Percentiles rank a stretch among this genome's conserved stretches.
These are phyloP conservation scores for Karstenula rhodostoma DNA, from an alignment of 2,329 filamentous ascomycete species.

Conservation along the genomic window DNA sequence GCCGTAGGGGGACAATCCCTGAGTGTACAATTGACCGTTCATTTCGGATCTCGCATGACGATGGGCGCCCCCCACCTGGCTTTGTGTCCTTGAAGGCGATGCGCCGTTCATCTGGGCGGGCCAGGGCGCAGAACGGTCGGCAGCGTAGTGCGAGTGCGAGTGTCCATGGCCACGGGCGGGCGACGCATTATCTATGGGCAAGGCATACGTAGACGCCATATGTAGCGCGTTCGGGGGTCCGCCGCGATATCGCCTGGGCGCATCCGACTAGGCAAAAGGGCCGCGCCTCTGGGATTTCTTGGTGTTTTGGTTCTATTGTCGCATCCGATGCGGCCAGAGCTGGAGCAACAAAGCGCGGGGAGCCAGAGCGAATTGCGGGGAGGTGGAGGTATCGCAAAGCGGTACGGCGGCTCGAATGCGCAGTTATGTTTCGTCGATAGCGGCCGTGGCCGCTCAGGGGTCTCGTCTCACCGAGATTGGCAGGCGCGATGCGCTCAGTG, in stretches of 20 bases:
- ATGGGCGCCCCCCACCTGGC: slow-evolving; percentile 31
- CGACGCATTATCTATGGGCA: slow-evolving; percentile 47
- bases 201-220: slow-evolving; percentile 58
- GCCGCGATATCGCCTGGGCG: slow-evolving; percentile 21
- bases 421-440: slow-evolving; percentile 33
- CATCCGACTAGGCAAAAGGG: slow-evolving; percentile 21
- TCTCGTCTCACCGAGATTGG: slow-evolving; percentile 22
- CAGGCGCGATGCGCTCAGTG: slow-evolving; percentile 12
- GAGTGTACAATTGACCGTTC: slow-evolving; percentile 47
- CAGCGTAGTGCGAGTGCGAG: slow-evolving; percentile 48
- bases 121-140: slow-evolving; percentile 35
- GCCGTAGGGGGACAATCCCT: slow-evolving; percentile 39
- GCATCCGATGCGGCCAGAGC: slow-evolving; percentile 16
- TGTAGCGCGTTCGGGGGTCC: slow-evolving; percentile 28
- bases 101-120: slow-evolving; percentile 27
- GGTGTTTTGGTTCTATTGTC: slow-evolving; percentile 6
- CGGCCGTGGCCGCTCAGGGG: slow-evolving; percentile 32
- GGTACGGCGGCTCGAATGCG: slow-evolving; percentile 21
- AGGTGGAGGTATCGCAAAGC: slow-evolving; percentile 21
- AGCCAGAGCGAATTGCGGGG: slow-evolving; percentile 19
- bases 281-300: slow-evolving; percentile 3
- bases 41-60: slow-evolving; percentile 42
- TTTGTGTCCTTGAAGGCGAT: slow-evolving; percentile 33
- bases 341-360: slow-evolving; percentile 13
- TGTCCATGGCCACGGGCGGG: slow-evolving; percentile 49